Percentiles rank a stretch among this genome's conserved stretches.
phyloP scores from a whole-genome alignment of 1,284 basidiomycete genomes.

The Puccinia hordei region DNA sequence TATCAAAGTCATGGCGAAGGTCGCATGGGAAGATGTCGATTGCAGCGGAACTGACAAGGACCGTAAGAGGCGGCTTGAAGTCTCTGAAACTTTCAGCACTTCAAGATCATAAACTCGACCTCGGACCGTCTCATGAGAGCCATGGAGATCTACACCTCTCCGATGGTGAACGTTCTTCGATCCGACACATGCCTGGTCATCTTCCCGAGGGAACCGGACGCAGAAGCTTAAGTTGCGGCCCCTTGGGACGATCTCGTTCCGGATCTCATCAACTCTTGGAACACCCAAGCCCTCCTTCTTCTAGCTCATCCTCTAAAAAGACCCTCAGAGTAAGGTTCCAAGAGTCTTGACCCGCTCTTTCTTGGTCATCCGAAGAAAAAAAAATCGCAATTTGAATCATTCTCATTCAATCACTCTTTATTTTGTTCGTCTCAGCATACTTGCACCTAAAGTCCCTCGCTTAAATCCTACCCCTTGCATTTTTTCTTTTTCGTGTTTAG shows the following conservation, averaged over 20 bases:
- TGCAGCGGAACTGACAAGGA: conserved; percentile 16
- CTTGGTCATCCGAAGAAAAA: too few relatives aligned
- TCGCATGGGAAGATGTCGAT: not conserved
- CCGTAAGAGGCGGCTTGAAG: not conserved
- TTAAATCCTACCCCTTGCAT: too few relatives aligned
- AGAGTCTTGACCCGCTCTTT: not conserved
- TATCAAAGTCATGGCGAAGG: not conserved
- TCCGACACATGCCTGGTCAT: not conserved
- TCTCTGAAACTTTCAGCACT: not conserved
- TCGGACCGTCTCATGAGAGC: not conserved
- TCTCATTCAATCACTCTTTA: too few relatives aligned
- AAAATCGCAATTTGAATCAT: too few relatives aligned
- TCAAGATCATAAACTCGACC: not conserved
- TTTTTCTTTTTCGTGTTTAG: too few relatives aligned
- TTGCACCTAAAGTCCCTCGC: too few relatives aligned
- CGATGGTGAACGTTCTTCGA: not conserved
- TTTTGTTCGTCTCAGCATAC: too few relatives aligned
- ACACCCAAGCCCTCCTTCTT: too few relatives aligned
- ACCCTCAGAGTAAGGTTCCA: conserved; percentile 4
- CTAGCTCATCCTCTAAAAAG: not conserved
- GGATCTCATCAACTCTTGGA: not conserved
- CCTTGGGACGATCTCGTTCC: not conserved
- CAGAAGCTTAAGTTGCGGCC: not conserved
- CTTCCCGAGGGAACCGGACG: not conserved
- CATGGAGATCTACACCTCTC: not conserved